Evolutionary conservation across 2,329 filamentous ascomycete genomes (phyloP), one percentile per base, ranked within the genome.

Genomic region (Fusarium buharicum): DNA sequence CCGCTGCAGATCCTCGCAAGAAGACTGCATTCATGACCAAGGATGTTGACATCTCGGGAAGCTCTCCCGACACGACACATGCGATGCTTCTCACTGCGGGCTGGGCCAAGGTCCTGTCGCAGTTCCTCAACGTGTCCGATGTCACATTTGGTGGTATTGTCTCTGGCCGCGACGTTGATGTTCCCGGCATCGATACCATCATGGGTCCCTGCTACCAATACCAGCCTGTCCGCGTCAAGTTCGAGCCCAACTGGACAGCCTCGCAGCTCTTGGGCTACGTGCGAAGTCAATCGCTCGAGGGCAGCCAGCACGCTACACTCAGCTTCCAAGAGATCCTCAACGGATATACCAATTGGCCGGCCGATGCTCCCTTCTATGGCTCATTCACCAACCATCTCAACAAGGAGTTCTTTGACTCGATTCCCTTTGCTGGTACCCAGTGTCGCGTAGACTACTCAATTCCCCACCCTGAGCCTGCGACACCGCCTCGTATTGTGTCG

Each of bases 161-260:
- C 1, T 72, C 70, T 4, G 70, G 70, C 4, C 70, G 70, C 10
- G 65, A 64, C 38, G 36, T 70, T 17, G 55, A 69, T 11, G 34
- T 72, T 6, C 4, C 52, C 0, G 68, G 66, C 4, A 55, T 68
- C 27, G 69, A 72, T 16, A 50, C 51, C 27, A 59, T 71, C 34
- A 70, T 72, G 68, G 70, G 70, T 0, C 69, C 70, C 1, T 72
- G 70, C 53, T 72, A 72, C 33, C 70, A 72, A 20, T 72, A 72
- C 56, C 71, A 70, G 43, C 70, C 70, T 1, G 58, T 72, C 9
- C 62, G 70, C n/a, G 68, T 72, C 51, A 61, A 49, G 38, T 67
- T 72, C 6, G 55, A 64, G 33, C 24, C 57, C 16, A 33, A 41
- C 18, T 72, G 67, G 70, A 72, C 67, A 14, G 61, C 36, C 8